These are phyloP conservation scores for Acanthamoeba sp. DNA, from an alignment of 208 protist species.

Conservation along the genomic window DNA sequence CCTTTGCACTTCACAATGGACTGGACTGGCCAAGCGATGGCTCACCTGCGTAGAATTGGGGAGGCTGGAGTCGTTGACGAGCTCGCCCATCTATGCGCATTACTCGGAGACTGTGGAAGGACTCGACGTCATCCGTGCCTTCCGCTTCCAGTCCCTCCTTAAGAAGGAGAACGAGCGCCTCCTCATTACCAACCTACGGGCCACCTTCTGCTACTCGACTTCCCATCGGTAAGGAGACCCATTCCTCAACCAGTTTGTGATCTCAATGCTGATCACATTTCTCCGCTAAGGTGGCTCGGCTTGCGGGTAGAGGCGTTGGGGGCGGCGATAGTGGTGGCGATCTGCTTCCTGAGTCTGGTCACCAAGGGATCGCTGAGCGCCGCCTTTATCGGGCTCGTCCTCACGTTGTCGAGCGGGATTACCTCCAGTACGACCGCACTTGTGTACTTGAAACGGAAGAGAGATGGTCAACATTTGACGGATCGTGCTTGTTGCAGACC, in stretches of 20 bases:
- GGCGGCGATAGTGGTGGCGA: background rate
- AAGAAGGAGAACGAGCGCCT: conserved; percentile 14
- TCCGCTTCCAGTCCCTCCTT: background rate
- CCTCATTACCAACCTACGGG: background rate
- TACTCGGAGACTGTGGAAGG: conserved; percentile 36
- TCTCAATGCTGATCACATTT: background rate
- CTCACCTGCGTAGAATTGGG: conserved; percentile 6
- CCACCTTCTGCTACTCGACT: background rate
- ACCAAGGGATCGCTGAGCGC: conserved; percentile 9
- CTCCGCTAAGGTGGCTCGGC: background rate
- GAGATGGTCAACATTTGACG: too few relatives aligned
- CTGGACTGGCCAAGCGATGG: too few relatives aligned
- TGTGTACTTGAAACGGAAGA: background rate
- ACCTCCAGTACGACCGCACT: background rate
- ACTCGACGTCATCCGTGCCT: conserved; percentile 4
- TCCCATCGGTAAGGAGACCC: background rate
- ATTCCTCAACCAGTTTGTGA: background rate
- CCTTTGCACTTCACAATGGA: conserved; percentile 42
- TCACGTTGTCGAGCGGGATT: background rate
- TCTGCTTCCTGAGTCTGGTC: background rate
- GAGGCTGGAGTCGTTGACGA: background rate
- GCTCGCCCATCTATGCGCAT: background rate
- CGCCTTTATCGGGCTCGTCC: background rate
- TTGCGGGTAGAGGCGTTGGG: background rate
- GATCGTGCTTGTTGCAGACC: background rate